Percentiles rank a stretch among this genome's conserved stretches.
Evolutionary conservation across 768 basidiomycete genomes (phyloP).

Genomic region (Boletus patriciae): DNA sequence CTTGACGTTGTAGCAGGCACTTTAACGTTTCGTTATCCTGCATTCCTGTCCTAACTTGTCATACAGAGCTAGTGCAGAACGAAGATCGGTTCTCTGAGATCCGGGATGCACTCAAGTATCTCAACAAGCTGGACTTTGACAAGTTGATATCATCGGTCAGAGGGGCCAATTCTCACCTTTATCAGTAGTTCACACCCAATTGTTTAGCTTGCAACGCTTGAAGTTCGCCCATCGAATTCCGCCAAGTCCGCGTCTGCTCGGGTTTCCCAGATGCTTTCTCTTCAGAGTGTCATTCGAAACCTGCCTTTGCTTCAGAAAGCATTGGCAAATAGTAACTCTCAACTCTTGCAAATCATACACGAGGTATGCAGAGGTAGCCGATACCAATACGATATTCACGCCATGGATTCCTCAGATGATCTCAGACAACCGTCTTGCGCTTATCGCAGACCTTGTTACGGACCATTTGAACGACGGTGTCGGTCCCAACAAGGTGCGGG

Average conservation of each 20-base stretch:
- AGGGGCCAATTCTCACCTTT: background rate
- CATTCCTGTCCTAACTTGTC: slow-evolving; percentile 2
- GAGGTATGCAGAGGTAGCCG: slow-evolving; percentile 42
- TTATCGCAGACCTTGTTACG: slow-evolving; percentile 59
- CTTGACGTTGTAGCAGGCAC: slow-evolving; percentile 85
- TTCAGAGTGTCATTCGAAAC: slow-evolving; percentile 70
- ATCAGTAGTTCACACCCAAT: background rate
- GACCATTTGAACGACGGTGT: slow-evolving; percentile 74
- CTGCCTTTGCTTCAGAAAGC: slow-evolving; percentile 64
- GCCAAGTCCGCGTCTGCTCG: slow-evolving; percentile 67
- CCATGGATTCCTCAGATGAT: slow-evolving; percentile 53
- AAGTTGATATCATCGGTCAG: slow-evolving; percentile 73
- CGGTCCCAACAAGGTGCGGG: slow-evolving; percentile 55
- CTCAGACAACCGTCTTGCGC: slow-evolving; percentile 65
- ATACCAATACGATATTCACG: background rate
- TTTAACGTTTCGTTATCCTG: background rate
- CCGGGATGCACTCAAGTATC: slow-evolving; percentile 62
- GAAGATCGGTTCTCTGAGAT: slow-evolving; percentile 74
- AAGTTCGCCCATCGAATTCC: slow-evolving; percentile 51
- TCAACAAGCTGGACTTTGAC: slow-evolving; percentile 86
- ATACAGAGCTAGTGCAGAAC: slow-evolving; percentile 67
- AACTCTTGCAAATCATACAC: slow-evolving; percentile 60
- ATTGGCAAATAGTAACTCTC: slow-evolving; percentile 55
- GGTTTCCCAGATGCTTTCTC: slow-evolving; percentile 75
- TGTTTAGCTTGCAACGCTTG: slow-evolving; percentile 63